Evolutionary conservation across 2,329 filamentous ascomycete species (phyloP).

Genomic region (Fusarium dlaminii): DNA sequence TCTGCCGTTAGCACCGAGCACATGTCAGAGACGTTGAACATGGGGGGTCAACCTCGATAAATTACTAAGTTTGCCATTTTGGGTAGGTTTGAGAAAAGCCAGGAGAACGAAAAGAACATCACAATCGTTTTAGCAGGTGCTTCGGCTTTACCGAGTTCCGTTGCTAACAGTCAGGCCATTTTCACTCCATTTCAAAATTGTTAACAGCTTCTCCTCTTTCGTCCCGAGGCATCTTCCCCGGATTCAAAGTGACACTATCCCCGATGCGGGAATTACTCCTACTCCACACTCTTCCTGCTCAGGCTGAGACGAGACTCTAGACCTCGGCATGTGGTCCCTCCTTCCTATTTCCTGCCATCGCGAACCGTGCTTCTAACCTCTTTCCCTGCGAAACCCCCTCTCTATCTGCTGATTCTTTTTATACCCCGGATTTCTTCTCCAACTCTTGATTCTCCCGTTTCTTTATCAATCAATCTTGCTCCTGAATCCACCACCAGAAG

Average conservation of each 20-base stretch:
- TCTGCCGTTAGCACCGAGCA: slow-evolving; percentile 17
- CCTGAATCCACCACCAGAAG: not conserved
- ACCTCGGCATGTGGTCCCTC: slow-evolving; percentile 40
- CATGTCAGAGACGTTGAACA: slow-evolving; percentile 19
- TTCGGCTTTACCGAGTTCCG: not conserved
- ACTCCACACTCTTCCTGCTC: slow-evolving; percentile 18
- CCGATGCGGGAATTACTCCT: slow-evolving; percentile 1
- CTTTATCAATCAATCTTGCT: not conserved
- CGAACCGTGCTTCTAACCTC: slow-evolving; percentile 11
- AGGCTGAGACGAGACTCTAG: slow-evolving; percentile 25
- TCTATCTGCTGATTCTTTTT: slow-evolving; percentile 36
- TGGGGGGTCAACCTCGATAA: too few species aligned
- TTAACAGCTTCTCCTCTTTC: slow-evolving; percentile 15
- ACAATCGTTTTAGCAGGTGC: not conserved
- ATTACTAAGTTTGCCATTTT: not conserved
- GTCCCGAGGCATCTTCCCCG: slow-evolving; percentile 44
- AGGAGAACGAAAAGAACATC: not conserved
- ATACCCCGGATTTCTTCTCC: slow-evolving; percentile 25
- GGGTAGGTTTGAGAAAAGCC: not conserved
- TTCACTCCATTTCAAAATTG: slow-evolving; percentile 1
- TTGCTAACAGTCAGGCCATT: not conserved
- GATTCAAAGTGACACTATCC: slow-evolving; percentile 34
- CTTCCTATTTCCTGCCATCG: not conserved
- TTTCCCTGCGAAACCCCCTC: slow-evolving; percentile 20
- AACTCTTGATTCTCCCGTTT: not conserved